These are phyloP conservation scores for Annulohypoxylon moriforme DNA, from an alignment of 495 filamentous ascomycete genomes.

Conservation along the genomic window DNA sequence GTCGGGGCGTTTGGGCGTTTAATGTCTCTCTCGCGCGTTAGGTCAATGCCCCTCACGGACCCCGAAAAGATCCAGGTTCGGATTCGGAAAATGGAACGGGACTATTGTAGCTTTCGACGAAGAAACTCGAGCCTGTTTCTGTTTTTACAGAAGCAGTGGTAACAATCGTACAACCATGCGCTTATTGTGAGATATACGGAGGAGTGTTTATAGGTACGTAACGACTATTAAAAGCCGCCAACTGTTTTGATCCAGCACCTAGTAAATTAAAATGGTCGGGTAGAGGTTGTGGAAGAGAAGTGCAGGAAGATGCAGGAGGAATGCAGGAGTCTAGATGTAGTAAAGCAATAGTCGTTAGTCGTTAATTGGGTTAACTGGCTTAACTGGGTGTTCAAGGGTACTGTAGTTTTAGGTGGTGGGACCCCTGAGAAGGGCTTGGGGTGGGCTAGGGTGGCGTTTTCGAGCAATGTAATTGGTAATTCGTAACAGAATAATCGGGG, in stretches of 20 bases:
- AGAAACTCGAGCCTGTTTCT: slow-evolving; percentile 7
- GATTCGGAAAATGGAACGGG: slow-evolving; percentile 6
- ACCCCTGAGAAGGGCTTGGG: neutral
- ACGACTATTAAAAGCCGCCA: neutral
- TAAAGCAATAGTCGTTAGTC: slow-evolving; percentile 8
- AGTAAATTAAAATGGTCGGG: slow-evolving; percentile 35
- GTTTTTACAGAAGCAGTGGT: slow-evolving; percentile 2
- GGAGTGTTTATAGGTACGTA: slow-evolving; percentile 21
- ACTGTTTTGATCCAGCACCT: slow-evolving; percentile 32
- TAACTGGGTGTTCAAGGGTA: neutral
- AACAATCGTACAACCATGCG: slow-evolving; percentile 23
- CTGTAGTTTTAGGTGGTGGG: slow-evolving; percentile 1
- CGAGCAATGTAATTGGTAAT: neutral
- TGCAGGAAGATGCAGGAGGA: slow-evolving; percentile 29
- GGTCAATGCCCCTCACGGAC: slow-evolving; percentile 34
- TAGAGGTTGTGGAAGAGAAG: slow-evolving; percentile 40
- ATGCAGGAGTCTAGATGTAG: slow-evolving; percentile 10
- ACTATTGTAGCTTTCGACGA: slow-evolving; percentile 19
- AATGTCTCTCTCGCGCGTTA: slow-evolving; percentile 27
- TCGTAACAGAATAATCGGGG: neutral
- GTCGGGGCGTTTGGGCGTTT: slow-evolving; percentile 10
- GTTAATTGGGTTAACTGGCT: neutral
- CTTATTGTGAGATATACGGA: slow-evolving; percentile 26
- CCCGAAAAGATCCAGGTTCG: slow-evolving; percentile 29
- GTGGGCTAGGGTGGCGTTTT: slow-evolving; percentile 8